phyloP scores from a whole-genome alignment of 2,329 filamentous ascomycete genomes.

The Ophiosphaerella narmari region DNA sequence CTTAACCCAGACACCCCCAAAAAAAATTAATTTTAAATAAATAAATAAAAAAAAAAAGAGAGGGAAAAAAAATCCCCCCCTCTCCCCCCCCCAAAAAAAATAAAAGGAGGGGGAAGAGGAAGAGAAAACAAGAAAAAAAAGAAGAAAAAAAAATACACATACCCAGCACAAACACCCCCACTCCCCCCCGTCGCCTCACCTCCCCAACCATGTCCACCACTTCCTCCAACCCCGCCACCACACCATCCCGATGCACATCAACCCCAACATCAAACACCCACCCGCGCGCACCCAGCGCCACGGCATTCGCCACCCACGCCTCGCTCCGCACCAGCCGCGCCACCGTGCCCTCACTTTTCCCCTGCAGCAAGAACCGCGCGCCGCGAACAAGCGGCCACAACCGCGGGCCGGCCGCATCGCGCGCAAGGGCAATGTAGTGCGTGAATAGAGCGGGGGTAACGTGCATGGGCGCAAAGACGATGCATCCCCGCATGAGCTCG shows the following conservation, averaged over 20 bases:
- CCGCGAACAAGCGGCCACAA: constrained; percentile 73
- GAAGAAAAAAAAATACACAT: neutral
- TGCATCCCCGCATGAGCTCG: constrained; percentile 62
- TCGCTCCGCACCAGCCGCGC: constrained; percentile 38
- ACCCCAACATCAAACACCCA: constrained; percentile 83
- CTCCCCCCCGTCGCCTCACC: constrained; percentile 55
- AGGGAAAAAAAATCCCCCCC: neutral
- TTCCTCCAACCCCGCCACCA: constrained; percentile 57
- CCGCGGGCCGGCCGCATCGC: constrained; percentile 63
- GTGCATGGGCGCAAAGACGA: constrained; percentile 86
- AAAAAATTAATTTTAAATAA: too few species aligned
- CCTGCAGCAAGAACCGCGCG: constrained; percentile 80
- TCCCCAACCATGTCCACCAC: constrained; percentile 43
- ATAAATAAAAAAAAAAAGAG: neutral
- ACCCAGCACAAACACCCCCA: constrained; percentile 71
- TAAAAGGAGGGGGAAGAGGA: too few species aligned
- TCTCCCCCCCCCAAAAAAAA: too few species aligned
- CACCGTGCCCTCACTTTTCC: constrained; percentile 44
- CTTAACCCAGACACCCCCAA: too few species aligned
- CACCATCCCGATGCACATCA: constrained; percentile 76
- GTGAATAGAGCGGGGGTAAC: constrained; percentile 64
- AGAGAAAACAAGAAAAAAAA: too few species aligned
- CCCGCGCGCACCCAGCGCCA: constrained; percentile 61
- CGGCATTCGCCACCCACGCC: constrained; percentile 55
- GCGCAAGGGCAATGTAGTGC: constrained; percentile 66